Conservation (phyloP, 352 stramenopile species). For the Phytophthora pinifolia region DNA sequence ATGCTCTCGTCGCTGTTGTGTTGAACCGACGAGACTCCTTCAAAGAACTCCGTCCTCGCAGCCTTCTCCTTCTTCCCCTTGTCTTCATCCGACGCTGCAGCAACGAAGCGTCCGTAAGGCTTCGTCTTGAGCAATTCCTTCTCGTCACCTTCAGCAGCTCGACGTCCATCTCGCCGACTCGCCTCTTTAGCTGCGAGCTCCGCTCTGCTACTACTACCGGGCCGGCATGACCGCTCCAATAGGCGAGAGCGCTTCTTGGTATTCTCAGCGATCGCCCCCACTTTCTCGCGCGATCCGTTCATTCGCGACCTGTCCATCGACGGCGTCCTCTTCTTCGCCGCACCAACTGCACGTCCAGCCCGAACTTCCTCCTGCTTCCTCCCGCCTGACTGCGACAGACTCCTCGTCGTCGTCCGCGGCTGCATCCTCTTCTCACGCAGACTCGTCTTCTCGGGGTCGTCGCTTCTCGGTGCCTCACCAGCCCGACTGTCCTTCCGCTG, state of each 20-base stretch:
- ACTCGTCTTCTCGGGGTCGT: conserved; percentile 17
- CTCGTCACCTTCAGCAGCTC: conserved; percentile 1
- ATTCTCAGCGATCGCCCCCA: conserved; percentile 25
- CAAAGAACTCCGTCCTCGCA: conserved; percentile 41
- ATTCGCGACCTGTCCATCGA: conserved; percentile 2
- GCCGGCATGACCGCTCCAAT: conserved; percentile 18
- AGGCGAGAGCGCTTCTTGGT: conserved; percentile 38
- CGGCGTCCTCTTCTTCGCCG: conserved; percentile 1
- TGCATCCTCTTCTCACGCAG: conserved; percentile 6
- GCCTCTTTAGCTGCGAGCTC: conserved; percentile 15
- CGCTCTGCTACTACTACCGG: conserved; percentile 18
- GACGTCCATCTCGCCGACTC: not conserved
- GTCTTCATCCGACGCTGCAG: conserved; percentile 13
- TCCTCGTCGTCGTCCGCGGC: not conserved
- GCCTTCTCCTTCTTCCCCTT: not conserved
- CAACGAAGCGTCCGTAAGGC: conserved; percentile 43
- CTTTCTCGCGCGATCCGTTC: conserved; percentile 14
- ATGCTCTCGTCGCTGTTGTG: conserved; percentile 56
- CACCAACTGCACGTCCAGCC: conserved; percentile 13
- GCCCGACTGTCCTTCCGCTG: conserved; percentile 13
- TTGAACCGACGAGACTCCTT: conserved; percentile 71
- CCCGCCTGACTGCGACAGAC: not conserved
- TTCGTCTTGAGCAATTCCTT: conserved; percentile 39
- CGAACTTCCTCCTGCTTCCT: conserved; percentile 34
- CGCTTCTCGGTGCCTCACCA: conserved; percentile 9